A percentile compares a stretch with the other conserved stretches of the same genome.
Conservation (phyloP, 306 rosid genomes). For the Bauhinia variegata region DNA sequence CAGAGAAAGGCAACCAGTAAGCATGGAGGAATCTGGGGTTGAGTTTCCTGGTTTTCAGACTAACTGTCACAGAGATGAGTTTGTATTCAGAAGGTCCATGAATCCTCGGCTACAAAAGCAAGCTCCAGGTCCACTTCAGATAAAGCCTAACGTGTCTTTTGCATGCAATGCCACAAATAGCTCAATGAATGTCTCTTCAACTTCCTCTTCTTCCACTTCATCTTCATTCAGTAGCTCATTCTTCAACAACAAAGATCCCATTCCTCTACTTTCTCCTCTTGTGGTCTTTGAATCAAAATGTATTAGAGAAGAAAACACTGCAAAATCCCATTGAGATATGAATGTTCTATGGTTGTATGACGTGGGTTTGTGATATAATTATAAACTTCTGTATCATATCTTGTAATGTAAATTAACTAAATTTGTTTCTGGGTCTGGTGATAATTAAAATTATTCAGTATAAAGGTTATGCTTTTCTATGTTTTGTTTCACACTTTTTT, state of each 20-base stretch:
- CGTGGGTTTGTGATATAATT: slow-evolving; percentile 2
- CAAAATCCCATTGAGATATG: slow-evolving; percentile 42
- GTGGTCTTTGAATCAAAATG: slow-evolving; percentile 53
- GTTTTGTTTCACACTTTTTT: neutral
- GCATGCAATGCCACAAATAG: slow-evolving; percentile 30
- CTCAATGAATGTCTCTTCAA: slow-evolving; percentile 14
- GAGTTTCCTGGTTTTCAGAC: slow-evolving; percentile 77
- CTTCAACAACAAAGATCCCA: slow-evolving; percentile 58
- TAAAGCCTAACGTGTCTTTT: slow-evolving; percentile 39
- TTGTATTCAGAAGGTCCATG: slow-evolving; percentile 48
- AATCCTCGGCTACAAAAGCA: slow-evolving; percentile 58
- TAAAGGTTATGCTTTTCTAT: slow-evolving; percentile 5
- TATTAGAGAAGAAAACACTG: slow-evolving; percentile 46
- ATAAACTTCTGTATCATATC: slow-evolving; percentile 18
- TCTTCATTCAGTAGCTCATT: slow-evolving; percentile 49
- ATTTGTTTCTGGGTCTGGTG: slow-evolving; percentile 4
- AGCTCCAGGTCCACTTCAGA: slow-evolving; percentile 73
- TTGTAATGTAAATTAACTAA: slow-evolving; percentile 35
- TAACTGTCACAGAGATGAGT: slow-evolving; percentile 57
- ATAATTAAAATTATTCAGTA: neutral
- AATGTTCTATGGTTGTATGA: slow-evolving; percentile 11
- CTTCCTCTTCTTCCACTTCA: slow-evolving; percentile 38
- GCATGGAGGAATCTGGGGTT: slow-evolving; percentile 44
- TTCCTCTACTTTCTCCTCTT: slow-evolving; percentile 74
- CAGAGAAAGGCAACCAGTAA: neutral